phyloP scores from a whole-genome alignment of 176 grass and related monocot genomes.

The Themeda triandra region DNA sequence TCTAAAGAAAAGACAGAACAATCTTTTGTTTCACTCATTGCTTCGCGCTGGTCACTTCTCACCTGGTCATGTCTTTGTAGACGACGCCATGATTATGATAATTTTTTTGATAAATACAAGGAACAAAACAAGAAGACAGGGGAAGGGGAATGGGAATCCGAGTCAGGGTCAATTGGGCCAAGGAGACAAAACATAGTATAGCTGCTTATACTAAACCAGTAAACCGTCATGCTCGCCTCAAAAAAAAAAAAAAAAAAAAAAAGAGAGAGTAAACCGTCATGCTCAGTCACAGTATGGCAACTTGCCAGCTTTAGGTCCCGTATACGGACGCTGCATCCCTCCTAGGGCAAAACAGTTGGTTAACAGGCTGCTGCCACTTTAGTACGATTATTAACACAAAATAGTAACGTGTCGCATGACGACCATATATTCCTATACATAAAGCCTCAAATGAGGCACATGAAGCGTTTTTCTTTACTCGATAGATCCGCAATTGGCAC shows the following conservation, averaged over 20 bases:
- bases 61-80: not conserved
- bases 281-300: no score
- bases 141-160: conserved; percentile 27
- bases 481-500: not conserved
- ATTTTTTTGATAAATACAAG: not conserved
- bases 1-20: not conserved
- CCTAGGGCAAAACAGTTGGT: not conserved
- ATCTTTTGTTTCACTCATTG: not conserved
- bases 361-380: not conserved
- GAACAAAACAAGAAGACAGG: not conserved
- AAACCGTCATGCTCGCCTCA: not conserved
- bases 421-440: not conserved
- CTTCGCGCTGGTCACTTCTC: not conserved
- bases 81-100: not conserved
- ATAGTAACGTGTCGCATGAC: not conserved
- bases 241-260: no score
- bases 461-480: not conserved
- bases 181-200: not conserved
- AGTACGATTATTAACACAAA: not conserved
- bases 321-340: conserved; percentile 1
- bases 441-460: not conserved
- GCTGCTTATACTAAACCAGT: not conserved
- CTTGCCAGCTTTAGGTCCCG: not conserved
- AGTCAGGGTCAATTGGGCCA: conserved; percentile 23
- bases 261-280: no score